Conservation (phyloP, 306 rosid species). For the Psophocarpus tetragonolobus region DNA sequence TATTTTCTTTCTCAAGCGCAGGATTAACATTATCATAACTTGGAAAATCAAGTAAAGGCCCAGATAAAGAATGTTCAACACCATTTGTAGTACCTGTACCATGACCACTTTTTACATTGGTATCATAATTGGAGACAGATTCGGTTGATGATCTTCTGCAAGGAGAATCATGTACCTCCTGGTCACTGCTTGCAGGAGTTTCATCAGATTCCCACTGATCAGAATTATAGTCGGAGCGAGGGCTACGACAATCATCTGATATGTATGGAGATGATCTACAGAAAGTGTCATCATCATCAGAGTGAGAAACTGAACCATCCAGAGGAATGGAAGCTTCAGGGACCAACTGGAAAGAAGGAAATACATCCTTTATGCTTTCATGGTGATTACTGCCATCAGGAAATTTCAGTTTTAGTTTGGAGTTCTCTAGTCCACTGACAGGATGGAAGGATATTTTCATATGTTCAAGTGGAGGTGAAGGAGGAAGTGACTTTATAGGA, state of each 20-base stretch:
- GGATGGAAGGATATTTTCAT: slow-evolving; percentile 97
- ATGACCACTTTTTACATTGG: slow-evolving; percentile 40
- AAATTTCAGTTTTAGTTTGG: slow-evolving; percentile 72
- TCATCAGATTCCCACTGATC: slow-evolving; percentile 89
- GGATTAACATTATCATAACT: slow-evolving; percentile 63
- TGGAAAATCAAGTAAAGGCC: slow-evolving; percentile 75
- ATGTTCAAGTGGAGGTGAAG: slow-evolving; percentile 95
- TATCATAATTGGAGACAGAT: slow-evolving; percentile 39
- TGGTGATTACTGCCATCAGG: slow-evolving; percentile 70
- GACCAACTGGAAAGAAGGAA: slow-evolving; percentile 87
- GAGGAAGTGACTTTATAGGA: slow-evolving; percentile 58
- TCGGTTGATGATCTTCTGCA: slow-evolving; percentile 56
- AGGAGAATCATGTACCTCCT: slow-evolving; percentile 50
- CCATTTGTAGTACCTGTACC: slow-evolving; percentile 35
- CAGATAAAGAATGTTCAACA: slow-evolving; percentile 52
- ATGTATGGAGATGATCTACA: slow-evolving; percentile 82
- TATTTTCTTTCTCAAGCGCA: slow-evolving; percentile 41
- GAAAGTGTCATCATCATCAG: slow-evolving; percentile 89
- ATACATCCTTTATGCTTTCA: slow-evolving; percentile 61
- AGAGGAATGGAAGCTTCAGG: slow-evolving; percentile 66
- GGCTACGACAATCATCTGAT: slow-evolving; percentile 78
- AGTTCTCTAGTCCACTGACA: slow-evolving; percentile 56
- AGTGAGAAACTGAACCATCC: slow-evolving; percentile 63
- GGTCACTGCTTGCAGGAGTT: slow-evolving; percentile 56
- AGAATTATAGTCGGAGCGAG: slow-evolving; percentile 65